A percentile compares a stretch with the other conserved stretches of the same genome.
These are phyloP conservation scores for Claviceps sorghi DNA, from an alignment of 2,329 filamentous ascomycete genomes.

Conservation along the genomic window DNA sequence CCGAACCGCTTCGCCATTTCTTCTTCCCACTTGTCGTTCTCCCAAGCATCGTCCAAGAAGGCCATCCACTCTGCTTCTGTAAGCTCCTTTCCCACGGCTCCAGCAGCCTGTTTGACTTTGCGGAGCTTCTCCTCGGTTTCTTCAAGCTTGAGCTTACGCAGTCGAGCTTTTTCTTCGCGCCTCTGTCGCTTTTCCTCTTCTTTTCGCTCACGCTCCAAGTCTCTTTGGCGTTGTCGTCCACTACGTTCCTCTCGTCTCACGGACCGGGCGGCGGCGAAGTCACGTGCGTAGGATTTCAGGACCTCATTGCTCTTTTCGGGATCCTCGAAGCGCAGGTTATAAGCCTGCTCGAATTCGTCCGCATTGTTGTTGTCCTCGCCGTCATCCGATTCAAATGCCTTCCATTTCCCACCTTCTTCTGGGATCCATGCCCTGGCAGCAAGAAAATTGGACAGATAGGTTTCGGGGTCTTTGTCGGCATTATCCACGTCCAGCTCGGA, in stretches of 20 bases:
- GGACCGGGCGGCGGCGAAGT: slow-evolving; percentile 65
- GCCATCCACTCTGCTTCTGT: slow-evolving; percentile 69
- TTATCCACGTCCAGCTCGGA: slow-evolving; percentile 52
- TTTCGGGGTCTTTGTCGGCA: slow-evolving; percentile 81
- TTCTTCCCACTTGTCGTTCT: slow-evolving; percentile 76
- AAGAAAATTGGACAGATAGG: slow-evolving; percentile 90
- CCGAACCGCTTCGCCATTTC: slow-evolving; percentile 84
- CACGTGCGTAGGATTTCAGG: slow-evolving; percentile 77
- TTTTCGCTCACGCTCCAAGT: slow-evolving; percentile 61
- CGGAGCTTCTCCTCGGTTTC: slow-evolving; percentile 76
- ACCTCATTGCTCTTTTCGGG: slow-evolving; percentile 77
- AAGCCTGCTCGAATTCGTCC: slow-evolving; percentile 81
- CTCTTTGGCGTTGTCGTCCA: slow-evolving; percentile 61
- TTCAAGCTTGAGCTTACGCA: slow-evolving; percentile 80
- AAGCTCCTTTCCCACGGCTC: slow-evolving; percentile 50
- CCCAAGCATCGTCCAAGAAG: slow-evolving; percentile 77
- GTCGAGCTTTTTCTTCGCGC: slow-evolving; percentile 65
- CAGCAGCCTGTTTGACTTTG: slow-evolving; percentile 81
- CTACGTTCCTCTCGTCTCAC: slow-evolving; percentile 74
- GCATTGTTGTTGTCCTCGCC: slow-evolving; percentile 70
- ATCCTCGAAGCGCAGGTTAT: slow-evolving; percentile 93
- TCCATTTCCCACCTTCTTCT: slow-evolving; percentile 48
- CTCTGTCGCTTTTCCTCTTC: slow-evolving; percentile 64
- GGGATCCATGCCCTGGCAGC: slow-evolving; percentile 81
- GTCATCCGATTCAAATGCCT: slow-evolving; percentile 86